Percentiles rank a stretch among this genome's conserved stretches.
These are phyloP conservation scores for Calonectria crousiana DNA, from an alignment of 2,329 filamentous ascomycete genomes.

Conservation along the genomic window DNA sequence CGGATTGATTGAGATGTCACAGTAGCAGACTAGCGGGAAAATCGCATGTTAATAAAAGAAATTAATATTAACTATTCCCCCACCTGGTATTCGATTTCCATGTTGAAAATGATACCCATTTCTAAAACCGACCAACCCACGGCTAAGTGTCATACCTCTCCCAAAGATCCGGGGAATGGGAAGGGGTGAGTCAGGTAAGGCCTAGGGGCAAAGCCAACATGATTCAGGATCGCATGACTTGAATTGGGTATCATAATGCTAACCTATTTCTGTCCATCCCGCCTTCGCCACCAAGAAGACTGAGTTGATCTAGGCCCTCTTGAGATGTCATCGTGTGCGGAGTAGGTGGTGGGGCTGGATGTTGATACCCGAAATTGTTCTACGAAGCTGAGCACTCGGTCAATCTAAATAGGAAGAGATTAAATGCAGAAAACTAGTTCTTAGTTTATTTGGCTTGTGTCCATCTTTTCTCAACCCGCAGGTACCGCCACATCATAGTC, in stretches of 20 bases:
- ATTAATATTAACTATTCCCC: background rate
- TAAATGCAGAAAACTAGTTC: background rate
- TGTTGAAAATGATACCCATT: conserved; percentile 14
- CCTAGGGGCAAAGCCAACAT: background rate
- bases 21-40: background rate
- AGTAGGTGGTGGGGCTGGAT: conserved; percentile 17
- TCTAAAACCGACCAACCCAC: conserved; percentile 20
- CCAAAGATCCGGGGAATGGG: background rate
- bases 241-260: background rate
- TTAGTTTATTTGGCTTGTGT: background rate
- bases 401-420: background rate
- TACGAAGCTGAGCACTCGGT: background rate
- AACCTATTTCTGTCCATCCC: background rate
- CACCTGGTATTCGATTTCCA: conserved; percentile 16
- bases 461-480: background rate
- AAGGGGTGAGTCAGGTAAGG: background rate
- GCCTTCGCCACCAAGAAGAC: background rate
- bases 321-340: background rate
- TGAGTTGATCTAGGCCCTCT: background rate
- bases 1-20: background rate
- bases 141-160: conserved; percentile 3
- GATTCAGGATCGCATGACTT: conserved; percentile 1
- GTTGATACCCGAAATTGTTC: conserved; percentile 8
- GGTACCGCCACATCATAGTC: background rate
- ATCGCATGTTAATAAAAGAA: conserved; percentile 4